Evolutionary conservation across 345 rosid species (phyloP).

Genomic region (Eutrema heterophyllum): DNA sequence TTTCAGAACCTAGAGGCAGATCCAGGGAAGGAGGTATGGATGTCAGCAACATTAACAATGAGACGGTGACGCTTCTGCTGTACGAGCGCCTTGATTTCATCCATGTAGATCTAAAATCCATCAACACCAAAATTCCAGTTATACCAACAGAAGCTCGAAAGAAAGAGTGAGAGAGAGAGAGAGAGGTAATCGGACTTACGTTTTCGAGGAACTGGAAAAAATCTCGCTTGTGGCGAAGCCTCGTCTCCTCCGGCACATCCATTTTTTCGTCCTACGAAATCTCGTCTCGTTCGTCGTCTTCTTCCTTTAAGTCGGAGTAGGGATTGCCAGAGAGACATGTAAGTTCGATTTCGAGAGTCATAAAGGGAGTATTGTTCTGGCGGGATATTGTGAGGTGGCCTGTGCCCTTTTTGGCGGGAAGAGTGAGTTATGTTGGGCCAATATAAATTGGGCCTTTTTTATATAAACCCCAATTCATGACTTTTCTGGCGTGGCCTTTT

Average conservation of each 20-base stretch:
- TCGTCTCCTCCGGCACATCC: conserved; percentile 64
- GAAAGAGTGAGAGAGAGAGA: not conserved
- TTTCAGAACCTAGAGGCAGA: conserved; percentile 52
- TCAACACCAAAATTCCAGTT: not conserved
- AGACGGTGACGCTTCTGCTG: conserved; percentile 91
- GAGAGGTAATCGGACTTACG: conserved; percentile 28
- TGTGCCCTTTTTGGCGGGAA: conserved; percentile 30
- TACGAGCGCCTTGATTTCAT: conserved; percentile 78
- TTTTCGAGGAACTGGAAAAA: conserved; percentile 68
- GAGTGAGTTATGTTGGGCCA: not conserved
- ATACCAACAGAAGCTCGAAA: not conserved
- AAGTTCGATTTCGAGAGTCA: not conserved
- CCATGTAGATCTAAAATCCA: conserved; percentile 54
- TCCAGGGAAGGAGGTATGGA: conserved; percentile 46
- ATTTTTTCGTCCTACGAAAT: conserved; percentile 23
- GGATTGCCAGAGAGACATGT: not conserved
- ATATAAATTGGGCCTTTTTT: not conserved
- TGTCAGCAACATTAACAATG: conserved; percentile 85
- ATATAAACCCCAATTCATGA: no score
- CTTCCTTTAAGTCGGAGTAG: not conserved
- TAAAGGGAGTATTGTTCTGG: not conserved
- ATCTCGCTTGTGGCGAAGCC: conserved; percentile 74
- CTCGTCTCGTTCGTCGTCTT: not conserved
- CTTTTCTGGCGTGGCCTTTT: no score
- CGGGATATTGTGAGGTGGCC: not conserved